Percentiles rank a stretch among this genome's conserved stretches.
phyloP scores from a whole-genome alignment of 768 basidiomycete species.

The Symmetrospora coprosmae region DNA sequence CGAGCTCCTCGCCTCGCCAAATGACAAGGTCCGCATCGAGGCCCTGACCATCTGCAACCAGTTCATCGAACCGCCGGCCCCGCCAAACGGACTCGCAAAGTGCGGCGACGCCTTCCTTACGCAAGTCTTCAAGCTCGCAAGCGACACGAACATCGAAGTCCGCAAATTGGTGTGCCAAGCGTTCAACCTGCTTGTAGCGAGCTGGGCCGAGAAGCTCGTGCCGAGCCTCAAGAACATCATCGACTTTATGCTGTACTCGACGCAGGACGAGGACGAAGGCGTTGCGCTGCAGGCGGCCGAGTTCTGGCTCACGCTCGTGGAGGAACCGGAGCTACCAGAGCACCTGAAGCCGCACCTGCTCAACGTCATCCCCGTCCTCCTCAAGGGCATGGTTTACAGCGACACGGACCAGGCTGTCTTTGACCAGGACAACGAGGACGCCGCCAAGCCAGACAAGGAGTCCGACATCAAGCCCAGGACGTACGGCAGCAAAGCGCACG shows the following conservation, averaged over 20 bases:
- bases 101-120: slow-evolving; percentile 90
- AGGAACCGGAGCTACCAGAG: slow-evolving; percentile 71
- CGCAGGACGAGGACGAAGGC: slow-evolving; percentile 67
- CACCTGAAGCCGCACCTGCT: slow-evolving; percentile 72
- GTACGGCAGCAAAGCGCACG: slow-evolving; percentile 72
- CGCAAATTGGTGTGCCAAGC: slow-evolving; percentile 92
- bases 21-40: slow-evolving; percentile 78
- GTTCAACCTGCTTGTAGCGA: slow-evolving; percentile 78
- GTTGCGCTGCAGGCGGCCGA: slow-evolving; percentile 96
- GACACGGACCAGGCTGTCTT: slow-evolving; percentile 92
- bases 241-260: slow-evolving; percentile 97
- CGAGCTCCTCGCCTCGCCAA: slow-evolving; percentile 65
- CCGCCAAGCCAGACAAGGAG: slow-evolving; percentile 75
- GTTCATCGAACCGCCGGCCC: slow-evolving; percentile 53
- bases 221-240: slow-evolving; percentile 91
- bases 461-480: slow-evolving; percentile 92
- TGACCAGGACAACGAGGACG: slow-evolving; percentile 76
- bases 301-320: slow-evolving; percentile 98
- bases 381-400: slow-evolving; percentile 94
- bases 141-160: slow-evolving; percentile 83
- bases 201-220: slow-evolving; percentile 87
- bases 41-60: slow-evolving; percentile 88
- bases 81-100: slow-evolving; percentile 62
- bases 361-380: slow-evolving; percentile 85
- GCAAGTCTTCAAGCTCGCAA: slow-evolving; percentile 83